phyloP scores from a whole-genome alignment of 2,329 filamentous ascomycete species.

The Penicillium carneum region DNA sequence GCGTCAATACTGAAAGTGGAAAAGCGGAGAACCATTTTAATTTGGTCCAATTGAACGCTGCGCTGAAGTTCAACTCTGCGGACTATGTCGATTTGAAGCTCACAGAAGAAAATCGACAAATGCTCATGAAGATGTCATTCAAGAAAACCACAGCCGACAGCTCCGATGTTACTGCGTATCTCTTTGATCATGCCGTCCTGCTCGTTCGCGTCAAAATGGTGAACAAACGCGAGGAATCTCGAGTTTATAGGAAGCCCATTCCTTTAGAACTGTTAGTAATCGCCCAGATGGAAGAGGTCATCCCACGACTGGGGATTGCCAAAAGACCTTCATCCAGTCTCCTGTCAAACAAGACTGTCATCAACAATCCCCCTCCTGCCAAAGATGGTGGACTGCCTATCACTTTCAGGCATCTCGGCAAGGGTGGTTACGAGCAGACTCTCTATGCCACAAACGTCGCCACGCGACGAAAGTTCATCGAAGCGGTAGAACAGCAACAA shows the following conservation, averaged over 20 bases:
- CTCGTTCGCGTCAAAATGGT: constrained; percentile 89
- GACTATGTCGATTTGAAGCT: constrained; percentile 93
- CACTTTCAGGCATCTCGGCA: constrained; percentile 93
- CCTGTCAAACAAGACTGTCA: constrained; percentile 66
- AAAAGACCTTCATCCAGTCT: constrained; percentile 90
- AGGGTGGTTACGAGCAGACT: constrained; percentile 91
- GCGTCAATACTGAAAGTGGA: constrained; percentile 92
- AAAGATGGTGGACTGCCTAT: constrained; percentile 84
- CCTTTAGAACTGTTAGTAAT: constrained; percentile 92
- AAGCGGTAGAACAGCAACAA: constrained; percentile 91
- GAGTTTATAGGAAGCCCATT: constrained; percentile 94
- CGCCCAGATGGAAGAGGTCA: constrained; percentile 94
- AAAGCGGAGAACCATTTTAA: constrained; percentile 99
- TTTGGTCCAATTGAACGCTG: constrained; percentile 85
- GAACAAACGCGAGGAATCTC: constrained; percentile 92
- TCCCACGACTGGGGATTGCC: constrained; percentile 77
- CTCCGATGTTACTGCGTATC: constrained; percentile 88
- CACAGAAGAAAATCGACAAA: constrained; percentile 88
- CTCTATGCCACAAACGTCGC: constrained; percentile 86
- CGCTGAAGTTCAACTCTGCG: constrained; percentile 86
- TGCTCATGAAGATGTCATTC: constrained; percentile 91
- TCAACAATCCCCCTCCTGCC: constrained; percentile 57
- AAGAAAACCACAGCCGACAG: constrained; percentile 91
- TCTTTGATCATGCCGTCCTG: constrained; percentile 94
- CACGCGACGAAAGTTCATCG: constrained; percentile 93